phyloP scores from a whole-genome alignment of 2,329 filamentous ascomycete genomes.

The Thermochaetoides dissita region DNA sequence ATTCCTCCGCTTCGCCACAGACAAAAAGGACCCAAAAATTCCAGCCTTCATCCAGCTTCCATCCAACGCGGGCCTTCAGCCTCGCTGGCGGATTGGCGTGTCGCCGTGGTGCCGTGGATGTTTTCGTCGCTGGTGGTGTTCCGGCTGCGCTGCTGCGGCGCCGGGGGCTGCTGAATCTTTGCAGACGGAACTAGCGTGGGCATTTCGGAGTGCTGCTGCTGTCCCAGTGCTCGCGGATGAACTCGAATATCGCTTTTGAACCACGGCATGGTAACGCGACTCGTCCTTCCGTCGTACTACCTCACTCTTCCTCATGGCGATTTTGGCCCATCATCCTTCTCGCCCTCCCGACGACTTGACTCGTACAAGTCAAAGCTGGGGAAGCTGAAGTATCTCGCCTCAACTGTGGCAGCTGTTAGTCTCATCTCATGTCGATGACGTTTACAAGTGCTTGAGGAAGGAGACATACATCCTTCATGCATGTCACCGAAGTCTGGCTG shows the following conservation, averaged over 20 bases:
- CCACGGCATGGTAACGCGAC: not conserved
- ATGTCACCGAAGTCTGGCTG: slow-evolving; percentile 18
- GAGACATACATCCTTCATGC: slow-evolving; percentile 12
- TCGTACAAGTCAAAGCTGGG: slow-evolving; percentile 59
- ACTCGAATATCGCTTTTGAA: slow-evolving; percentile 2
- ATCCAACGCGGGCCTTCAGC: too few species aligned
- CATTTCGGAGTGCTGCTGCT: slow-evolving; percentile 3
- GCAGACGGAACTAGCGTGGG: slow-evolving; percentile 2
- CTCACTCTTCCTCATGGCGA: slow-evolving; percentile 14
- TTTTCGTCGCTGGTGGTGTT: not conserved
- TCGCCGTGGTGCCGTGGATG: not conserved
- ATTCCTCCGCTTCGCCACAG: too few species aligned
- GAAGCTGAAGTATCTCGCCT: slow-evolving; percentile 56
- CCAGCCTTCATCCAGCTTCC: too few species aligned
- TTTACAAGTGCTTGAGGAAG: too few species aligned
- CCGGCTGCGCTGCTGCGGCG: slow-evolving; percentile 4
- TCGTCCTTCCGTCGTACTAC: slow-evolving; percentile 1
- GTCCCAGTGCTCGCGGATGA: slow-evolving; percentile 3
- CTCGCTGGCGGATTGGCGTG: too few species aligned
- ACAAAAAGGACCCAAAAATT: too few species aligned
- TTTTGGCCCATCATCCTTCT: slow-evolving; percentile 24
- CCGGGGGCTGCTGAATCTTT: slow-evolving; percentile 5
- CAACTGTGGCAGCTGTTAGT: slow-evolving; percentile 18
- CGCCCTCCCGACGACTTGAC: slow-evolving; percentile 28
- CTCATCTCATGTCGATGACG: not conserved